Evolutionary conservation across 495 filamentous ascomycete species (phyloP), one percentile per base, ranked within the genome.

Genomic region (Margaritispora aquatica): DNA sequence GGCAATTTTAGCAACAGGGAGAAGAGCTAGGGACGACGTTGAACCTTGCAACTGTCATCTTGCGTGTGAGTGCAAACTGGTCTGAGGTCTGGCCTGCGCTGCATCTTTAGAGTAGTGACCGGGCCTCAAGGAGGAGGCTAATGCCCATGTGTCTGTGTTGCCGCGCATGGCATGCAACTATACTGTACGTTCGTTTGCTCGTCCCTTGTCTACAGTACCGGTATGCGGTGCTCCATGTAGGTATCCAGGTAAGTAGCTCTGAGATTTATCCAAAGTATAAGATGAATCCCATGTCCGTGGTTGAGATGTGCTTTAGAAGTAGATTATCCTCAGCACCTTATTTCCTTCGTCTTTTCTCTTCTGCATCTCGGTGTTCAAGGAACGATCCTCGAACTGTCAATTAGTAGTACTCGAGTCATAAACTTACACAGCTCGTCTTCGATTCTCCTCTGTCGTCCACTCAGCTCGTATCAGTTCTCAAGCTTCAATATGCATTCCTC

Each of bases 401-500:
- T n/a, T n/a, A n/a, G n/a, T n/a, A n/a, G 29, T 34, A 5, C 29
- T 34, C 15, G 29, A 34, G 5, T 7, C 29, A 34, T 15, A 34
- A 34, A 5, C 7, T 34, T 15, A 34, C 29, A 34, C 29, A 34
- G 29, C 38, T 44, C 38, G 38, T 44, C 38, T 17, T 44, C 5
- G 29, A 5, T n/a, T n/a, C n/a, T 13, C 29, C 19, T 44, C 17
- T 15, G 3, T 15, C 38, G 38, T 44, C 38, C 10, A 44, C 38
- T n/a, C 17, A 44, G 38, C 38, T 10, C 17, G 3, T 3, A 15
- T 44, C 38, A 10, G 3, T 17, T 44, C 15, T 44, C 38, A 8
- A 9, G 19, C 3, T n/a, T 46, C 52, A 57, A 41, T 13, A 65
- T 65, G 62, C 55, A 55, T 51, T 61, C 62, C 47, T 26, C 58